Conservation (phyloP, 768 basidiomycete genomes). For the Dioszegia crocea region DNA sequence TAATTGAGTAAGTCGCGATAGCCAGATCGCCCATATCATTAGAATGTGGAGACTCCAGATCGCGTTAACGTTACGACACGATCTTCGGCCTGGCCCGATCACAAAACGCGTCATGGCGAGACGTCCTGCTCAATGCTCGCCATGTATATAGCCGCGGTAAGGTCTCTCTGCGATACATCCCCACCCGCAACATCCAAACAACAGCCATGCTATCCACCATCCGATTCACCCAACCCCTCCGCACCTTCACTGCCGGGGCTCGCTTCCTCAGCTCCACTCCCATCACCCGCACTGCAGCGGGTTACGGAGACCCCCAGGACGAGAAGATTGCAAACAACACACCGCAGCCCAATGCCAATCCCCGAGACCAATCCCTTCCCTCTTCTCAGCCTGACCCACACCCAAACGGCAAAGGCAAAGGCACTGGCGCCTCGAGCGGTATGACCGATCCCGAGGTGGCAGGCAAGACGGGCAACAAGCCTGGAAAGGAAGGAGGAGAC, state of each 20-base stretch:
- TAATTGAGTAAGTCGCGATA: too few relatives aligned
- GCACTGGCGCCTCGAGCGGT: conserved; percentile 16
- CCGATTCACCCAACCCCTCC: neutral
- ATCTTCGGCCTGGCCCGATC: too few relatives aligned
- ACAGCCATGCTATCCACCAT: neutral
- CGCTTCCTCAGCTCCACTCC: conserved; percentile 16
- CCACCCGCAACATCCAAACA: neutral
- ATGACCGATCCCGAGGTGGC: conserved; percentile 28
- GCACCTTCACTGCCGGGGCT: neutral
- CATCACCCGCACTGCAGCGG: conserved; percentile 22
- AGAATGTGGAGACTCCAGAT: too few relatives aligned
- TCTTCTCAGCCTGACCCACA: conserved; percentile 27
- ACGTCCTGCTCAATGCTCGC: too few relatives aligned
- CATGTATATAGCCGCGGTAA: too few relatives aligned
- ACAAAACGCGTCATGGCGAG: too few relatives aligned
- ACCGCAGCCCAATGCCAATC: conserved; percentile 11
- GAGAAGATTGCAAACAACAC: conserved; percentile 37
- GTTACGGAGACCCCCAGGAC: conserved; percentile 41
- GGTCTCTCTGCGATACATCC: neutral
- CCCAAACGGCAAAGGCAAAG: conserved; percentile 26
- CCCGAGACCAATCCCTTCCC: neutral
- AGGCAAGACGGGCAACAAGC: conserved; percentile 8
- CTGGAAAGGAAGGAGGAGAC: conserved; percentile 18
- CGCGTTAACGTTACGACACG: too few relatives aligned
- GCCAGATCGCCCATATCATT: too few relatives aligned